Conservation (phyloP, 257 asterid species). For the Jasminum sambac region DNA sequence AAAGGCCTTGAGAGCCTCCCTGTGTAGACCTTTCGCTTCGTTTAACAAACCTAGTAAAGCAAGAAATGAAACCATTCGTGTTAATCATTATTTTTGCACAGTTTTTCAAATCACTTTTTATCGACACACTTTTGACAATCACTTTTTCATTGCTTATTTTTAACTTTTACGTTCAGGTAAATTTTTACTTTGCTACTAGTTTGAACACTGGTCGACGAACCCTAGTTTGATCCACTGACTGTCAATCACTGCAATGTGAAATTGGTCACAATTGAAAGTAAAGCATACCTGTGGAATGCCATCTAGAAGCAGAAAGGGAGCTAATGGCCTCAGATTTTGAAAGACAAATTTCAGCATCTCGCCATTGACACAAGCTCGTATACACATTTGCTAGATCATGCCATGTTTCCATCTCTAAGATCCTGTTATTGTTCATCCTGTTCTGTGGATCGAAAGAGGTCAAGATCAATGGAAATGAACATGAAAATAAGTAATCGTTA, state of each 20-base stretch:
- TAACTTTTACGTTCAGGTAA: no score
- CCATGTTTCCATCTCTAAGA: constrained; percentile 88
- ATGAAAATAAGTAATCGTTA: neutral
- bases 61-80: neutral
- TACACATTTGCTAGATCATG: constrained; percentile 83
- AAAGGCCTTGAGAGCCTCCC: constrained; percentile 66
- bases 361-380: constrained; percentile 80
- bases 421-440: constrained; percentile 37
- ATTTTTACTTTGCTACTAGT: no score
- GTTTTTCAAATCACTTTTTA: no score
- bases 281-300: constrained; percentile 66
- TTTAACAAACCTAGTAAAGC: constrained; percentile 56
- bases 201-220: no score
- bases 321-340: constrained; percentile 71
- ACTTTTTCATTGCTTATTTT: no score
- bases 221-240: neutral
- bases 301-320: constrained; percentile 86
- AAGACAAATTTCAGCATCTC: constrained; percentile 87
- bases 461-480: neutral
- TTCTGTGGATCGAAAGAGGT: constrained; percentile 39
- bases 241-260: constrained; percentile 1
- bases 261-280: neutral
- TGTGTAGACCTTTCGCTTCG: constrained; percentile 58
- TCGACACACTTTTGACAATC: no score
- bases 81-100: no score